Base-by-base conservation (phyloP, 2,329 filamentous ascomycete species). In the Colletotrichum melonis region DNA sequence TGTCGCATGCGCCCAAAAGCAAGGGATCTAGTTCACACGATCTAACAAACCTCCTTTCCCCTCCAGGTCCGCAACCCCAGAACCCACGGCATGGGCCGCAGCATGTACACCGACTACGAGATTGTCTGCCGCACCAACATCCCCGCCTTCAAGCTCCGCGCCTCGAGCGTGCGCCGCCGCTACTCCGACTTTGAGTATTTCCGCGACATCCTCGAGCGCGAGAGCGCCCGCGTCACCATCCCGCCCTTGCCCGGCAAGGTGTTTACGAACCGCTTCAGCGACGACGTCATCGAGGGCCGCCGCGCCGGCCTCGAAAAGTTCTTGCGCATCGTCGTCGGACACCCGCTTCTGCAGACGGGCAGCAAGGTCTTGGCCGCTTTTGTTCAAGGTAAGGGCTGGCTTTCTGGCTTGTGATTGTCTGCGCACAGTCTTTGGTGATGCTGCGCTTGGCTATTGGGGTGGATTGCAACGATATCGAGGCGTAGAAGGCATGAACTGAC, bases 101-200 rank as follows among this genome's bases (percentile, higher is more conserved):
- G 92, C 86, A 98, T 98, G 95, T 98, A 98, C 88, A 99, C 97
- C 67, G 97, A 97, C 85, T 99, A 98, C 88, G 95, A 98, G 85
- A 98, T 99, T 81, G 90, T 97, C 79, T 98, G 97, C 87, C 93
- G 94, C 79, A 99, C 97, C 85, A 99, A 99, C 86, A 99, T 99
- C 81, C 97, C 97, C 72, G 95, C 97, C 78, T 99, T 99, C 90
- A 98, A 98, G 87, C 92, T 98, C 78, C 95, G 95, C 77, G 91
- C 94, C 82, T 95, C 92, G 76, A 91, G 92, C 78, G 97, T 99
- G 75, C 95, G 95, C 78, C 92, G 97, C 75, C 94, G 97, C 65
- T 99, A 99, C 88, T 97, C 93, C 70, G 97, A 99, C 84, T 99
- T 99, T 83, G 97, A 99, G 86, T 96, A 98, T 86, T 99, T 99